A percentile compares a stretch with the other conserved stretches of the same genome.
Conservation (phyloP, 345 rosid species). For the Garcia nutans region DNA sequence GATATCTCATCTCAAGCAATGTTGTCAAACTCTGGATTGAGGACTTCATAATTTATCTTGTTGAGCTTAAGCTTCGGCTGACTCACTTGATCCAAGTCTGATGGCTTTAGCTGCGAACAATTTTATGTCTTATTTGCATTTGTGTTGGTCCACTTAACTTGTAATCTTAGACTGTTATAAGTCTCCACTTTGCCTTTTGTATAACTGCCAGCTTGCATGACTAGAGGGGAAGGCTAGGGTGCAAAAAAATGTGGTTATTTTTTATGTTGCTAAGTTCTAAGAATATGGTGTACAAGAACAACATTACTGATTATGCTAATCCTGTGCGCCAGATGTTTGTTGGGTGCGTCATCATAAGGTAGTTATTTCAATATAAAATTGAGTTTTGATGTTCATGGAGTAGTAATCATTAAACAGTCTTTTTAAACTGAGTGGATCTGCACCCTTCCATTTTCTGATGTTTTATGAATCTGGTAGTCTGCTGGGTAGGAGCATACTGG, state of each 20-base stretch:
- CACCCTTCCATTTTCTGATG: no score
- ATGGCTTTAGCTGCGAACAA: background rate
- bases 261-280: background rate
- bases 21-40: background rate
- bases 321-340: no score
- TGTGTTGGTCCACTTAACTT: background rate
- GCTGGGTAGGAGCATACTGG: no score
- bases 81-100: background rate
- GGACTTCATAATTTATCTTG: background rate
- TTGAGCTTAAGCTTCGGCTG: background rate
- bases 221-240: background rate
- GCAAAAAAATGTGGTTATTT: background rate
- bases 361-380: no score
- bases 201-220: background rate
- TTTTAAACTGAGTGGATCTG: no score
- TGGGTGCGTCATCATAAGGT: no score
- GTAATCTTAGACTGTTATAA: background rate
- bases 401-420: no score
- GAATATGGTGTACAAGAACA: background rate
- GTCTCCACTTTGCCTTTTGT: background rate
- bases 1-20: background rate
- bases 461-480: no score
- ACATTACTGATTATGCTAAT: no score
- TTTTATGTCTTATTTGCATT: background rate
- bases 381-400: no score